Evolutionary conservation across 106 monocot species (phyloP).

Genomic region (Dendrobium nobile): DNA sequence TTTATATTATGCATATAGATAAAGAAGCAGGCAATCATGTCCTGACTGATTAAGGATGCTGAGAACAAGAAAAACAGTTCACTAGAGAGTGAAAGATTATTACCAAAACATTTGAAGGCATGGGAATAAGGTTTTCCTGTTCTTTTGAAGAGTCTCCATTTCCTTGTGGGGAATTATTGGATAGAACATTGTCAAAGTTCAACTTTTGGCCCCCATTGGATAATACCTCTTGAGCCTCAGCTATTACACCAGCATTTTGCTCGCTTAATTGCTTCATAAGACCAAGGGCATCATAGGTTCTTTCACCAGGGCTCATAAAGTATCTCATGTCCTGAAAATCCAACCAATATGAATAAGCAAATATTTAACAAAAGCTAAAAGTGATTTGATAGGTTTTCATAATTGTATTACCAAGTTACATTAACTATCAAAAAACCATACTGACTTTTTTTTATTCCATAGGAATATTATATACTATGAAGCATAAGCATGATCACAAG

Average conservation of each 20-base stretch:
- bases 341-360: neutral
- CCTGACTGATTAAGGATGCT: no score
- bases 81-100: neutral
- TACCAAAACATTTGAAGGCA: slow-evolving; percentile 23
- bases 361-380: neutral
- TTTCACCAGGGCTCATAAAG: slow-evolving; percentile 36
- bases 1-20: no score
- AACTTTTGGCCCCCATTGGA: slow-evolving; percentile 11
- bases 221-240: slow-evolving; percentile 36
- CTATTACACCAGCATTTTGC: slow-evolving; percentile 29
- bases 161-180: slow-evolving; percentile 12
- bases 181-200: slow-evolving; percentile 3
- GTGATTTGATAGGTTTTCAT: neutral
- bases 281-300: slow-evolving; percentile 36
- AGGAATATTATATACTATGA: neutral
- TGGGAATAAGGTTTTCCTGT: slow-evolving; percentile 17
- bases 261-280: slow-evolving; percentile 36
- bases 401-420: neutral
- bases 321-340: slow-evolving; percentile 25
- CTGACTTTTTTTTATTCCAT: neutral
- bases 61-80: no score
- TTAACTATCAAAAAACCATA: neutral
- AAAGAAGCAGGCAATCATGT: no score
- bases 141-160: slow-evolving; percentile 12
- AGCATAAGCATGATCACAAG: neutral